Evolutionary conservation across 768 basidiomycete genomes (phyloP).

Genomic region (Mycena albidolilacea): DNA sequence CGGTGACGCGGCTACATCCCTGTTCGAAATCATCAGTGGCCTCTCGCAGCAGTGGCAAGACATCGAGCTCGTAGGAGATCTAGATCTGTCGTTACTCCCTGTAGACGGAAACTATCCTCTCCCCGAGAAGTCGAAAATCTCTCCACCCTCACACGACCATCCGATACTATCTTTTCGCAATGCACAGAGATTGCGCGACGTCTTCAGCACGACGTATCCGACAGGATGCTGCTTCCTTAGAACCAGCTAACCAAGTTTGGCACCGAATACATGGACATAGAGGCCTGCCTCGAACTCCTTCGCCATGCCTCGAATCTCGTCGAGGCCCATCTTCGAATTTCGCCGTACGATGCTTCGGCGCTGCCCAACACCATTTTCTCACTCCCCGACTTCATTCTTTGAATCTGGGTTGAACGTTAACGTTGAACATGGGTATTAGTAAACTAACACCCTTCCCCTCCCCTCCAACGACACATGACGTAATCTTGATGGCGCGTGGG

Average conservation of each 20-base stretch:
- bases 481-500: no score
- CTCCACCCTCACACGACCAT: not conserved
- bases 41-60: not conserved
- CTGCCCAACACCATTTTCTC: not conserved
- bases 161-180: not conserved
- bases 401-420: not conserved
- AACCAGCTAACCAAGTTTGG: not conserved
- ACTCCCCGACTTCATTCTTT: not conserved
- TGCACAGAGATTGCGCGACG: not conserved
- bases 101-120: not conserved
- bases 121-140: not conserved
- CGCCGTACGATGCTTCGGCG: not conserved
- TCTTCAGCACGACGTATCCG: not conserved
- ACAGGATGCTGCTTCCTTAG: not conserved
- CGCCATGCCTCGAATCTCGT: not conserved
- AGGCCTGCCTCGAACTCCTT: slow-evolving; percentile 2
- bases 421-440: no score
- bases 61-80: not conserved
- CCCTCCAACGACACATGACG: no score
- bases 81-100: not conserved
- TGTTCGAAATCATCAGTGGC: not conserved
- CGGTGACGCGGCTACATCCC: not conserved
- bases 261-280: not conserved
- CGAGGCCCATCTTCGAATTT: not conserved
- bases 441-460: no score